These are phyloP conservation scores for Gossypium davidsonii DNA, from an alignment of 441 rosid species.

Conservation along the genomic window DNA sequence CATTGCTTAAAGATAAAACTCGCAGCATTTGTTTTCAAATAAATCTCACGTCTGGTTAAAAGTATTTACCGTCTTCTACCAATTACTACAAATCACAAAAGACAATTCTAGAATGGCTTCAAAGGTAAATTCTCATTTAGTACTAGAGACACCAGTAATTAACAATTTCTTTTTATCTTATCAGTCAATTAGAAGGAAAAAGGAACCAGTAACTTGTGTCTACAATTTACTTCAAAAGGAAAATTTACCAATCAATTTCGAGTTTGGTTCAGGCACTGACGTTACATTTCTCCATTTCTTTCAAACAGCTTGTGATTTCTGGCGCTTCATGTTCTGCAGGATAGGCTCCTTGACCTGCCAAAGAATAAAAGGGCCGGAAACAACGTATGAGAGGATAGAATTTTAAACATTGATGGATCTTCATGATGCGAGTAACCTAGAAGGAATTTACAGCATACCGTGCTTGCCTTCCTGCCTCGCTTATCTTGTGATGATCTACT, in stretches of 20 bases:
- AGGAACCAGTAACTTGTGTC: neutral
- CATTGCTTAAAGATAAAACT: too few relatives aligned
- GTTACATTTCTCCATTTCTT: neutral
- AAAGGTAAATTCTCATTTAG: neutral
- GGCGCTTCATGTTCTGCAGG: slow-evolving; percentile 64
- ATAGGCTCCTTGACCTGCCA: slow-evolving; percentile 92
- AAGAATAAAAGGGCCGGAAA: neutral
- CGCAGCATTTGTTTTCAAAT: neutral
- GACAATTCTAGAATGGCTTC: neutral
- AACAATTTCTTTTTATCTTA: neutral
- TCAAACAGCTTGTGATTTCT: slow-evolving; percentile 49
- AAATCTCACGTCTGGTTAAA: neutral
- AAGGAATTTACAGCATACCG: slow-evolving; percentile 32
- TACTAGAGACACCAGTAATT: neutral
- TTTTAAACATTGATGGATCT: neutral
- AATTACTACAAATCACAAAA: neutral
- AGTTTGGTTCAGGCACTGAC: neutral
- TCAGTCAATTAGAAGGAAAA: neutral
- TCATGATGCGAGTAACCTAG: neutral
- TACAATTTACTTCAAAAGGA: neutral
- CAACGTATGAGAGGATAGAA: neutral
- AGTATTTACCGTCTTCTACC: neutral
- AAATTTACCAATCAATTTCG: neutral
- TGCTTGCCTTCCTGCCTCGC: slow-evolving; percentile 76
- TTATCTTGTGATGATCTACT: slow-evolving; percentile 60